Evolutionary conservation across 768 basidiomycete genomes (phyloP).

Genomic region (Russula sp.): DNA sequence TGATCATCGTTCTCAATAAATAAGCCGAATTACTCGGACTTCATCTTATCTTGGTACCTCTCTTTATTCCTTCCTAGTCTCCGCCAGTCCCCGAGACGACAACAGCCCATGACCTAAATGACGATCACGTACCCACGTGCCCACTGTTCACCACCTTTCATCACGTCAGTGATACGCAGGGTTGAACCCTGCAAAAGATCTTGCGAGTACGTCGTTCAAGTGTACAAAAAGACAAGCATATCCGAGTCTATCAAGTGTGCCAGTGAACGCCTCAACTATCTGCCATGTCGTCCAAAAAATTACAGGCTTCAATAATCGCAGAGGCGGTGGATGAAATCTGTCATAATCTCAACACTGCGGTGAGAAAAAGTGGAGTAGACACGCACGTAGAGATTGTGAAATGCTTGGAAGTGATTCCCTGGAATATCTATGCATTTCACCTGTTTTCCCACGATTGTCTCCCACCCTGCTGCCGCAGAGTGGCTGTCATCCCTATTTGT

Average conservation of each 20-base stretch:
- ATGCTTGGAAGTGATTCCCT: conserved; percentile 64
- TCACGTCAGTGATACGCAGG: neutral
- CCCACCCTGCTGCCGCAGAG: conserved; percentile 47
- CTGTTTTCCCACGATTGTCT: conserved; percentile 38
- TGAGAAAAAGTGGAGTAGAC: neutral
- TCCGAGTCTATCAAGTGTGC: neutral
- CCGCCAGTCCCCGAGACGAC: too few species aligned
- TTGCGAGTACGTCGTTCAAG: neutral
- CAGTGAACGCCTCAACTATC: neutral
- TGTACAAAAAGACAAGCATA: neutral
- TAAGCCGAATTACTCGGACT: neutral
- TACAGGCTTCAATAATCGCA: conserved; percentile 23
- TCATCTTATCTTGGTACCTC: neutral
- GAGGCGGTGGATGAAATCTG: conserved; percentile 18
- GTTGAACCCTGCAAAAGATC: neutral
- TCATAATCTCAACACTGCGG: neutral
- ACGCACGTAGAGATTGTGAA: conserved; percentile 51
- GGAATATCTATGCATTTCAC: conserved; percentile 55
- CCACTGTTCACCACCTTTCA: too few species aligned
- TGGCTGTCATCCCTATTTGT: conserved; percentile 42
- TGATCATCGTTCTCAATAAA: neutral
- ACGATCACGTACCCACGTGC: too few species aligned
- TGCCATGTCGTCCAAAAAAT: conserved; percentile 11
- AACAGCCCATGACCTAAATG: too few species aligned
- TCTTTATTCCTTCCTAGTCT: too few species aligned